phyloP scores from a whole-genome alignment of 106 monocot genomes.

The Iris macrosiphon region DNA sequence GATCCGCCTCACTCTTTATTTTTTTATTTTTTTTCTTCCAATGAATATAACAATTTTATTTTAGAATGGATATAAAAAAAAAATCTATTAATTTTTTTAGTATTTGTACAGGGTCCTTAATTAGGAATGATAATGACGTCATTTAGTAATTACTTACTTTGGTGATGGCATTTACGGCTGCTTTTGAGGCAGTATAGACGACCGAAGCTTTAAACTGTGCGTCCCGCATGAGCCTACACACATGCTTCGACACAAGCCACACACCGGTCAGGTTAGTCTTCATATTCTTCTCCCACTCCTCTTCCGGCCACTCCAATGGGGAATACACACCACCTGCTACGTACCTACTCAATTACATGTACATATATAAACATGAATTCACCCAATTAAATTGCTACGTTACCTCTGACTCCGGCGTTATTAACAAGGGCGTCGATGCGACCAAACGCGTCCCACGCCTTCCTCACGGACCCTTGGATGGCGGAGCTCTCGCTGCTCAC shows the following conservation, averaged over 20 bases:
- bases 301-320: slow-evolving; percentile 49
- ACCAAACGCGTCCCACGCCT: slow-evolving; percentile 51
- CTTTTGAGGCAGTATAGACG: slow-evolving; percentile 40
- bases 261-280: slow-evolving; percentile 56
- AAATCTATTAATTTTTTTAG: not conserved
- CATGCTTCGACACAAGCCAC: slow-evolving; percentile 58
- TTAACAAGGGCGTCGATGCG: slow-evolving; percentile 54
- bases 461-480: slow-evolving; percentile 35
- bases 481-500: slow-evolving; percentile 23
- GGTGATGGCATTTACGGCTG: slow-evolving; percentile 32
- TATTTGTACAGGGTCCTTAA: not conserved
- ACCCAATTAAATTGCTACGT: not conserved
- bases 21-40: too few species aligned
- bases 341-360: too few species aligned
- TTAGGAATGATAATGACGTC: not conserved
- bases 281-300: slow-evolving; percentile 41
- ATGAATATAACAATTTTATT: too few species aligned
- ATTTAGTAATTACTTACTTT: slow-evolving; percentile 23
- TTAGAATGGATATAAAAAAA: not conserved
- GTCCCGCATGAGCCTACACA: slow-evolving; percentile 38
- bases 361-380: not conserved
- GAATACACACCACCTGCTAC: slow-evolving; percentile 40
- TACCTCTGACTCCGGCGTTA: slow-evolving; percentile 57
- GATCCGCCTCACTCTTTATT: too few species aligned
- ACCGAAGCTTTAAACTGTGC: slow-evolving; percentile 46